Conservation (phyloP, 192 early-diverging fungal species). For the Entomortierella lignicola region DNA sequence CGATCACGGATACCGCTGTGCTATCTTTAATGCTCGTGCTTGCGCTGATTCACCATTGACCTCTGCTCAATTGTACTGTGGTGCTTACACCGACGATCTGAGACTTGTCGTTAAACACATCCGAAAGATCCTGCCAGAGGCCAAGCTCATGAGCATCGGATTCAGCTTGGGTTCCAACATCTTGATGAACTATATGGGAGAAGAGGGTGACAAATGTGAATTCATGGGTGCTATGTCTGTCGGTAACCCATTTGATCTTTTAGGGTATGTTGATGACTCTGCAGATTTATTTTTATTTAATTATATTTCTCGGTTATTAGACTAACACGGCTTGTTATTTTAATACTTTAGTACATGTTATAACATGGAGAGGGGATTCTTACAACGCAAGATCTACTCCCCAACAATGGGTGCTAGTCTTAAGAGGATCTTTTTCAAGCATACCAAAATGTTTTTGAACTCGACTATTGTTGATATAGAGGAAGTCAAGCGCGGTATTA, state of each 20-base stretch:
- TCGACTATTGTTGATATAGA: slow-evolving; percentile 25
- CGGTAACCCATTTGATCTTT: slow-evolving; percentile 89
- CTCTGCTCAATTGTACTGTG: slow-evolving; percentile 85
- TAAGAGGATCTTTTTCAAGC: slow-evolving; percentile 55
- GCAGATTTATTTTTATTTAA: too few species aligned
- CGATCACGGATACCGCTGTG: slow-evolving; percentile 75
- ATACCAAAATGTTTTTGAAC: slow-evolving; percentile 39
- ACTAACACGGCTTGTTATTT: slow-evolving; percentile 48
- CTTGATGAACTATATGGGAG: slow-evolving; percentile 88
- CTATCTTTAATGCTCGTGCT: slow-evolving; percentile 92
- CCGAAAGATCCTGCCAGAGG: slow-evolving; percentile 62
- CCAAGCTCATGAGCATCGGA: slow-evolving; percentile 83
- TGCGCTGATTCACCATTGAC: slow-evolving; percentile 86
- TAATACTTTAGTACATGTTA: slow-evolving; percentile 55
- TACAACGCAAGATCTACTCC: slow-evolving; percentile 59
- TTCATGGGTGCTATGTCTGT: slow-evolving; percentile 83
- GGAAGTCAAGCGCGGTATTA: slow-evolving; percentile 61
- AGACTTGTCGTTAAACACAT: slow-evolving; percentile 70
- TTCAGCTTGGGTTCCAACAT: slow-evolving; percentile 95
- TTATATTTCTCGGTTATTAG: too few species aligned
- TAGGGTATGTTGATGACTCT: slow-evolving; percentile 54
- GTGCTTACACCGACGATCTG: slow-evolving; percentile 84
- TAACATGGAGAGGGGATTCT: slow-evolving; percentile 46
- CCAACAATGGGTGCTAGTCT: slow-evolving; percentile 61
- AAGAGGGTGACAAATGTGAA: slow-evolving; percentile 79